Percentiles rank a stretch among this genome's conserved stretches.
These are phyloP conservation scores for Arthroderma sp. DNA, from an alignment of 2,329 filamentous ascomycete genomes.

Conservation along the genomic window DNA sequence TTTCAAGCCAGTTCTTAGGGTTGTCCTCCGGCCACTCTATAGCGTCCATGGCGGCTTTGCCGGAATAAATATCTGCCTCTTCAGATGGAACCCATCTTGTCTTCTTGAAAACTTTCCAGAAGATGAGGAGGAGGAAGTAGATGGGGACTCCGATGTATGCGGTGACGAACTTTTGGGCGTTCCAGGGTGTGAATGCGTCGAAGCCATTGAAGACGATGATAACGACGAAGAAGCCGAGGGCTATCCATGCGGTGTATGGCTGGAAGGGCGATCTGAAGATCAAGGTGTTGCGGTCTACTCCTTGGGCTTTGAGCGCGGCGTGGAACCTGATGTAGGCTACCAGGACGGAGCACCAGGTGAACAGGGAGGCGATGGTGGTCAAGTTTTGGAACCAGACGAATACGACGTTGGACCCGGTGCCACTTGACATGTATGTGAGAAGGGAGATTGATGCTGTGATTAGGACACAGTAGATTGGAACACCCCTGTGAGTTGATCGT, in stretches of 20 bases:
- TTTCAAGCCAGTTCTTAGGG: conserved; percentile 12
- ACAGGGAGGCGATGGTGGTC: conserved; percentile 30
- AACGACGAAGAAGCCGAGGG: conserved; percentile 46
- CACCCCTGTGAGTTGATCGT: conserved; percentile 18
- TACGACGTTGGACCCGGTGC: conserved; percentile 24
- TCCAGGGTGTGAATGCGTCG: conserved; percentile 22
- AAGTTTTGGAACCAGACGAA: conserved; percentile 37
- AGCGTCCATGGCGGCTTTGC: conserved; percentile 17
- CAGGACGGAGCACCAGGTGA: conserved; percentile 36
- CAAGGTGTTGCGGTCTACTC: conserved; percentile 23
- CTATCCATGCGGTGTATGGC: conserved; percentile 47
- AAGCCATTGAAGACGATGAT: conserved; percentile 56
- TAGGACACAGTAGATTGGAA: conserved; percentile 32
- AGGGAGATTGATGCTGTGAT: conserved; percentile 30
- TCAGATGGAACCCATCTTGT: conserved; percentile 11
- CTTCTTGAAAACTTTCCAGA: conserved; percentile 17
- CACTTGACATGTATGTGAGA: conserved; percentile 33
- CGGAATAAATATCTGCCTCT: conserved; percentile 16
- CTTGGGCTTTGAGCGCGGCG: conserved; percentile 28
- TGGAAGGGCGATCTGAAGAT: conserved; percentile 33
- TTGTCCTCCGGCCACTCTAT: conserved; percentile 12
- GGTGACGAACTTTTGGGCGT: conserved; percentile 33
- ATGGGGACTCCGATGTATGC: conserved; percentile 32
- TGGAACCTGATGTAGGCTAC: conserved; percentile 36
- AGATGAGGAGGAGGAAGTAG: conserved; percentile 26